Conservation (phyloP, 371 early-diverging fungal genomes). For the Mucor racemosus region DNA sequence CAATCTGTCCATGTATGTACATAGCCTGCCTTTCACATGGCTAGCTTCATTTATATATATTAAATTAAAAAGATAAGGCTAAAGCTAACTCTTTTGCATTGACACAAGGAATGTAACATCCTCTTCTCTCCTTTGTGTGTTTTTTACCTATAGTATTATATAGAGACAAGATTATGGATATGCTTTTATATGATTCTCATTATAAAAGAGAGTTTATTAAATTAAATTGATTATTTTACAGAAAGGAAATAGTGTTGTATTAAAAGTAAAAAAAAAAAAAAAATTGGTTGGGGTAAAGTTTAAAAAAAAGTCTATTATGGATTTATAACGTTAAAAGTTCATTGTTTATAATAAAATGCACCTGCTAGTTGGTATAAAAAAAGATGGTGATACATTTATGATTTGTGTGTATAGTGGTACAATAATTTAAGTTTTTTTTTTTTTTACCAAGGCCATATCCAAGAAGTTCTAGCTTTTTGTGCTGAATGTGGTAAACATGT, state of each 20-base stretch:
- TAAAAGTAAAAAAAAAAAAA: background rate
- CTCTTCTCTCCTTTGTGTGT: no score
- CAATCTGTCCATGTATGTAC: no score
- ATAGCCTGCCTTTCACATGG: no score
- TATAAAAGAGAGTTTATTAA: background rate
- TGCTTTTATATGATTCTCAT: background rate
- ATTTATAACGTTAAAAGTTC: background rate
- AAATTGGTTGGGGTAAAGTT: background rate
- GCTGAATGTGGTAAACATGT: slow-evolving; percentile 8
- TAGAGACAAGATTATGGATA: no score
- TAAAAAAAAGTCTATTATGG: slow-evolving; percentile 8
- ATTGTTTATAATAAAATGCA: background rate
- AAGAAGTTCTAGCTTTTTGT: slow-evolving; percentile 16
- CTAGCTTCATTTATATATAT: no score
- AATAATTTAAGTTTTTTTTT: background rate
- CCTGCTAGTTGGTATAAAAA: background rate
- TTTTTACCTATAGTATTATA: no score
- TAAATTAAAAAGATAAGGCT: no score
- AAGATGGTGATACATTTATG: background rate
- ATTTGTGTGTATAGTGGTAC: slow-evolving; percentile 4
- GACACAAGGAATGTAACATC: no score
- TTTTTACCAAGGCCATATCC: slow-evolving; percentile 19
- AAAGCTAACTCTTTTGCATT: no score
- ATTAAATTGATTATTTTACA: background rate
- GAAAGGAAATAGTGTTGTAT: background rate